Percentiles rank a stretch among this genome's conserved stretches.
Evolutionary conservation across 2,329 filamentous ascomycete genomes (phyloP).

Genomic region (Claviceps sp.): DNA sequence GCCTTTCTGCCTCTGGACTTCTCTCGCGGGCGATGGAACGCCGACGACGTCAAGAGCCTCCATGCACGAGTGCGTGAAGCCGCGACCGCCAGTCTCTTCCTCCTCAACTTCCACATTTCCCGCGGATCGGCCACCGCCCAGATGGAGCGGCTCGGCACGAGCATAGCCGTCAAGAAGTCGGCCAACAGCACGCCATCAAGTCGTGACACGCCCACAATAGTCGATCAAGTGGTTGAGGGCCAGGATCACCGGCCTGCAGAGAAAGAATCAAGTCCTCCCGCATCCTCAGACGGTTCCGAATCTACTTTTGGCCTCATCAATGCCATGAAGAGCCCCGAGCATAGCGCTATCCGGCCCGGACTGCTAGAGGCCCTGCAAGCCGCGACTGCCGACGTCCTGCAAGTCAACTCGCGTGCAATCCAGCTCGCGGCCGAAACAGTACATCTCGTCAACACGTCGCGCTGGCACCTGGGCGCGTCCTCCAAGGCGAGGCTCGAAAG

Average conservation of each 20-base stretch:
- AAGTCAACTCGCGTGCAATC: conserved; percentile 12
- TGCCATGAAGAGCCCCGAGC: conserved; percentile 24
- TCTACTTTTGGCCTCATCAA: conserved; percentile 19
- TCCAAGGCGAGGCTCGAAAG: conserved; percentile 11
- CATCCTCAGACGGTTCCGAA: not conserved
- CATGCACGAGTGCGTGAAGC: conserved; percentile 22
- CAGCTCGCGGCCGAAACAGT: conserved; percentile 13
- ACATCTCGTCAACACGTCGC: conserved; percentile 15
- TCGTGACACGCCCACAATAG: not conserved
- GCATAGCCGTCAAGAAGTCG: not conserved
- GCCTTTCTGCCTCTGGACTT: conserved; percentile 33
- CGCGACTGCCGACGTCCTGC: conserved; percentile 15
- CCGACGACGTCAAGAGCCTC: conserved; percentile 27
- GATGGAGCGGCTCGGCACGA: conserved; percentile 6
- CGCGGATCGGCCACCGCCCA: conserved; percentile 13
- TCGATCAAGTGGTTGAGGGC: not conserved
- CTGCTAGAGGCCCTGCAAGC: conserved; percentile 19
- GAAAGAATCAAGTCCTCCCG: conserved; percentile 8
- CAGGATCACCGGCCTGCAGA: not conserved
- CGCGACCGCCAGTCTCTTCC: conserved; percentile 19
- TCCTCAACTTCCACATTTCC: conserved; percentile 30
- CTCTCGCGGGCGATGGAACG: conserved; percentile 30
- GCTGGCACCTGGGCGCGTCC: conserved; percentile 16
- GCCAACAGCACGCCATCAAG: not conserved
- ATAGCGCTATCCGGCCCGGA: conserved; percentile 16